Conservation (phyloP, 495 filamentous ascomycete species). For the Hypoxylon fragiforme region DNA sequence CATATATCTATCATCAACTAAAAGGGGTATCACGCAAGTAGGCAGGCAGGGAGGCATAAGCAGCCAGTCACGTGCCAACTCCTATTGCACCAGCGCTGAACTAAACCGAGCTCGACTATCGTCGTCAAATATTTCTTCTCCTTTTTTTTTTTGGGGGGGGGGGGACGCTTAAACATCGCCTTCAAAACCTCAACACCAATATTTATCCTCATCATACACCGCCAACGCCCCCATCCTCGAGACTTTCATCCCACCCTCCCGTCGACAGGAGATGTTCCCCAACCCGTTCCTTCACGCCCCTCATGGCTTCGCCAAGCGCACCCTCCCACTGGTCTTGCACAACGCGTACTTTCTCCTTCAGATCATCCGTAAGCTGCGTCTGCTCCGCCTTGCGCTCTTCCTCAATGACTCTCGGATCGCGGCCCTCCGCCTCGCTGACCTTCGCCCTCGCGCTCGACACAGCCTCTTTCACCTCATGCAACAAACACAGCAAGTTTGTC, state of each 20-base stretch:
- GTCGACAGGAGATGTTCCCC: constrained; percentile 66
- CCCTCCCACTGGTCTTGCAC: constrained; percentile 83
- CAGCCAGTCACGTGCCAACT: not conserved
- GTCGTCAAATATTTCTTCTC: not conserved
- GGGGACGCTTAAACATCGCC: too few species aligned
- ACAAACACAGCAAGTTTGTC: constrained; percentile 85
- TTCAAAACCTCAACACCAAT: too few species aligned
- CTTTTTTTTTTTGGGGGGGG: too few species aligned
- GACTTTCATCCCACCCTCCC: constrained; percentile 74
- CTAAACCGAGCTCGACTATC: not conserved
- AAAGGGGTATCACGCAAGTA: constrained; percentile 28
- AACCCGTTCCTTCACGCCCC: constrained; percentile 58
- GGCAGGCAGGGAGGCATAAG: not conserved
- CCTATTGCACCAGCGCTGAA: not conserved
- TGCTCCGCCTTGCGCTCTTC: constrained; percentile 67
- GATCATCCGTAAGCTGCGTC: constrained; percentile 71
- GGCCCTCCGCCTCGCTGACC: constrained; percentile 57
- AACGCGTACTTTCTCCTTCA: constrained; percentile 87
- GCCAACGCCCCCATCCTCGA: constrained; percentile 54
- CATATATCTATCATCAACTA: constrained; percentile 9
- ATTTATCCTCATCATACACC: constrained; percentile 39
- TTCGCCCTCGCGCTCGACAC: constrained; percentile 65
- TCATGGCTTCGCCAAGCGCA: constrained; percentile 55
- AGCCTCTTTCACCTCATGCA: constrained; percentile 89
- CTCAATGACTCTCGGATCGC: constrained; percentile 61